Evolutionary conservation across 345 rosid genomes (phyloP).

Genomic region (Populus nigra): DNA sequence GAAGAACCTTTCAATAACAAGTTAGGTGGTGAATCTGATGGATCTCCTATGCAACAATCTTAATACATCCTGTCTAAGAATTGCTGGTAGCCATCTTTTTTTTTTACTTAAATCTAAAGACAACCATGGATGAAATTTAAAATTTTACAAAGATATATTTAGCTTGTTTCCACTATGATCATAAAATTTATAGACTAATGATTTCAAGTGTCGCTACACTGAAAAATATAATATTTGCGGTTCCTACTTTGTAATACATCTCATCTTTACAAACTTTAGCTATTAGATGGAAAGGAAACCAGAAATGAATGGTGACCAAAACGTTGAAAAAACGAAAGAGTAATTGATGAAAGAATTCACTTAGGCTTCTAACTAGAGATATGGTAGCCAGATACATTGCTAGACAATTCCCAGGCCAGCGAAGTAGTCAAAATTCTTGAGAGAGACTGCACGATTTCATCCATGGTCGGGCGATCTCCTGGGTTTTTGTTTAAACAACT

Average conservation of each 20-base stretch:
- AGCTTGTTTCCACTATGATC: too few relatives aligned
- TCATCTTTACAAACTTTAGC: background rate
- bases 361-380: conserved; percentile 9
- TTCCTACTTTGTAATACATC: too few relatives aligned
- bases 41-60: too few relatives aligned
- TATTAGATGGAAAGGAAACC: background rate
- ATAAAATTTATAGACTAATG: background rate
- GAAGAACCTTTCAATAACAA: too few relatives aligned
- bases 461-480: conserved; percentile 63
- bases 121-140: too few relatives aligned
- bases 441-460: conserved; percentile 48
- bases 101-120: too few relatives aligned
- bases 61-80: too few relatives aligned
- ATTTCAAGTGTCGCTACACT: background rate
- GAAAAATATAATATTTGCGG: background rate
- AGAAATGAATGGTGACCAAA: background rate
- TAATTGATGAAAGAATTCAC: background rate
- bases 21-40: too few relatives aligned
- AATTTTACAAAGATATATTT: background rate
- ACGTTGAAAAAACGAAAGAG: background rate
- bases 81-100: too few relatives aligned
- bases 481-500: conserved; percentile 63
- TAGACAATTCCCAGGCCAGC: conserved; percentile 35
- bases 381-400: background rate
- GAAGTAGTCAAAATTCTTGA: conserved; percentile 47